These are phyloP conservation scores for Penicilliopsis zonata DNA, from an alignment of 495 filamentous ascomycete genomes.

Conservation along the genomic window DNA sequence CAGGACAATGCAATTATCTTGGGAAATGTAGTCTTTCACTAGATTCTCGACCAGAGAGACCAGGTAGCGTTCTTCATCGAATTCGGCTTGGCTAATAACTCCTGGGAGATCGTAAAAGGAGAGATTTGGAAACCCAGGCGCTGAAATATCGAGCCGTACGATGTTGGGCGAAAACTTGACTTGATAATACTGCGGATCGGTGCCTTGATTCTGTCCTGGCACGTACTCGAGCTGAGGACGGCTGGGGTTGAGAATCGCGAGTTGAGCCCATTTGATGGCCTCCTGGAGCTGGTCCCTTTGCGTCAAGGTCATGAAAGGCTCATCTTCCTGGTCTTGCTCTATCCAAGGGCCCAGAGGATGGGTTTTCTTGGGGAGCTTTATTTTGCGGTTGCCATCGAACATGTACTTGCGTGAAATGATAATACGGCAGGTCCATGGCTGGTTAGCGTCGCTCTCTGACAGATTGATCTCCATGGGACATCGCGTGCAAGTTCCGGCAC, in stretches of 20 bases:
- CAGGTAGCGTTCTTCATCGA: slow-evolving; percentile 50
- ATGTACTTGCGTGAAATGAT: slow-evolving; percentile 47
- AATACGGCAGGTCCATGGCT: slow-evolving; percentile 51
- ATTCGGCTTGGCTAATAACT: slow-evolving; percentile 53
- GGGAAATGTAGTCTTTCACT: slow-evolving; percentile 50
- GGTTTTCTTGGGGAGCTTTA: slow-evolving; percentile 11
- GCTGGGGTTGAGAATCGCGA: slow-evolving; percentile 56
- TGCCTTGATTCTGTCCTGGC: slow-evolving; percentile 27
- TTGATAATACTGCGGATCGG: slow-evolving; percentile 13
- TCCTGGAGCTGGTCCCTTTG: slow-evolving; percentile 41
- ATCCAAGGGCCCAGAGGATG: slow-evolving; percentile 36
- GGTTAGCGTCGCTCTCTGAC: slow-evolving; percentile 28
- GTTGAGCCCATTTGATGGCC: slow-evolving; percentile 54
- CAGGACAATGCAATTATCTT: slow-evolving; percentile 56
- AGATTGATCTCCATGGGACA: slow-evolving; percentile 74
- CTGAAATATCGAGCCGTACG: slow-evolving; percentile 59
- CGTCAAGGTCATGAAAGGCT: slow-evolving; percentile 26
- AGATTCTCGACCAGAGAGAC: slow-evolving; percentile 57
- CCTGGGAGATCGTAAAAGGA: slow-evolving; percentile 77
- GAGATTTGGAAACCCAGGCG: slow-evolving; percentile 52
- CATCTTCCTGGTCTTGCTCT: slow-evolving; percentile 19
- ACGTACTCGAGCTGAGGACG: slow-evolving; percentile 31
- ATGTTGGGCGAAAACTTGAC: slow-evolving; percentile 71
- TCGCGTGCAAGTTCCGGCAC: slow-evolving; percentile 58
- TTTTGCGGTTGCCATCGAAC: slow-evolving; percentile 21